Evolutionary conservation across 306 rosid genomes (phyloP).

Genomic region (Castanospermum australe): DNA sequence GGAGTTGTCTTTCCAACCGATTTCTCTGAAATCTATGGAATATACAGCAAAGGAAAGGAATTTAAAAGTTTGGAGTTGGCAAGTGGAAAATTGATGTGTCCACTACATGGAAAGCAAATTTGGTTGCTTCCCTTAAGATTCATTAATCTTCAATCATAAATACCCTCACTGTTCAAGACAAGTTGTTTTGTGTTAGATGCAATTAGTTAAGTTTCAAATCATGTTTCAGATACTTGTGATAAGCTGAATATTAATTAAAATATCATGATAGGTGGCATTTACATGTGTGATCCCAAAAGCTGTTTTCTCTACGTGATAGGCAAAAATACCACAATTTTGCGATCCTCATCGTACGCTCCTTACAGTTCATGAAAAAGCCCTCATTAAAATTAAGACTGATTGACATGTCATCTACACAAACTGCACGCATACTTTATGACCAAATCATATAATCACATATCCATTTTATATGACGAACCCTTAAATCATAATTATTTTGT

Average conservation of each 20-base stretch:
- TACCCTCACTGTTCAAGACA: background rate
- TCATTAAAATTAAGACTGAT: too few species aligned
- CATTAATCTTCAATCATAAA: background rate
- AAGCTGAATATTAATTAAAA: background rate
- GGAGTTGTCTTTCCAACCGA: too few species aligned
- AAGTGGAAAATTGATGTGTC: background rate
- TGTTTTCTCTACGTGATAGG: too few species aligned
- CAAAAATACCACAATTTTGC: too few species aligned
- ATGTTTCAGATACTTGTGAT: background rate
- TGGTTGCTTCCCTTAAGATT: background rate
- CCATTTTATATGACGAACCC: too few species aligned
- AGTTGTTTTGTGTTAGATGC: background rate
- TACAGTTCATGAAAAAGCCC: too few species aligned
- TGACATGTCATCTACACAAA: too few species aligned
- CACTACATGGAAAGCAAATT: background rate
- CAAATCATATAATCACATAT: too few species aligned
- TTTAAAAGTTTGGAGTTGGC: background rate
- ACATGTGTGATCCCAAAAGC: too few species aligned
- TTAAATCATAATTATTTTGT: too few species aligned
- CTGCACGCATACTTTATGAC: too few species aligned
- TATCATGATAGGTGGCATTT: background rate
- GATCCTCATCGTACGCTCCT: too few species aligned
- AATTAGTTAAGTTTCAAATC: background rate
- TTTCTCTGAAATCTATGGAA: background rate
- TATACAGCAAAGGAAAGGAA: background rate